phyloP scores from a whole-genome alignment of 805 yeast species.

The Spathaspora arborariae region DNA sequence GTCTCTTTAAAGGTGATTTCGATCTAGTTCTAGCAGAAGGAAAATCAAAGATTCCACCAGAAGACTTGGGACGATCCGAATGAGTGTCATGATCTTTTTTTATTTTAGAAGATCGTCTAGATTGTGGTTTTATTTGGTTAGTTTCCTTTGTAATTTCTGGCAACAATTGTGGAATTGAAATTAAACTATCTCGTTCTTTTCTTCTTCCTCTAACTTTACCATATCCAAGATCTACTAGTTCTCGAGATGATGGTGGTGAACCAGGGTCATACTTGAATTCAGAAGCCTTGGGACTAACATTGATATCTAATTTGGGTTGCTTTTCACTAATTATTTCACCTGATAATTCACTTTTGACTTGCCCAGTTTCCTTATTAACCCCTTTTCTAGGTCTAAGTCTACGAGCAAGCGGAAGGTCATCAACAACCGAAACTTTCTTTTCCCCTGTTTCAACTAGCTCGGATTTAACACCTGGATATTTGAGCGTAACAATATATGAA shows the following conservation, averaged over 20 bases:
- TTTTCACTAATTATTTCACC: neutral
- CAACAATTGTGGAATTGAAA: neutral
- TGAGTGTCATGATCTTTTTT: neutral
- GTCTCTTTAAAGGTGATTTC: slow-evolving; percentile 31
- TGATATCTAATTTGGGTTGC: neutral
- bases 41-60: neutral
- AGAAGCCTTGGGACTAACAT: neutral
- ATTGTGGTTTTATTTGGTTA: neutral
- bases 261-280: neutral
- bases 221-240: neutral
- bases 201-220: neutral
- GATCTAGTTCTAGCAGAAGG: slow-evolving; percentile 33
- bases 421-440: neutral
- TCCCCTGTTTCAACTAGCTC: neutral
- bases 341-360: neutral
- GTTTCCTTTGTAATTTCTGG: neutral
- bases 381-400: neutral
- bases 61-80: neutral
- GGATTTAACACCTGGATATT: neutral
- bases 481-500: neutral
- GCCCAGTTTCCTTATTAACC: too few relatives aligned
- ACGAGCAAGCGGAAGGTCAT: neutral
- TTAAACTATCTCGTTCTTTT: neutral
- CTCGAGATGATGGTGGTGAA: neutral
- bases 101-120: neutral